Evolutionary conservation across 495 filamentous ascomycete species (phyloP).

Genomic region (Evansstolkia leycettana): DNA sequence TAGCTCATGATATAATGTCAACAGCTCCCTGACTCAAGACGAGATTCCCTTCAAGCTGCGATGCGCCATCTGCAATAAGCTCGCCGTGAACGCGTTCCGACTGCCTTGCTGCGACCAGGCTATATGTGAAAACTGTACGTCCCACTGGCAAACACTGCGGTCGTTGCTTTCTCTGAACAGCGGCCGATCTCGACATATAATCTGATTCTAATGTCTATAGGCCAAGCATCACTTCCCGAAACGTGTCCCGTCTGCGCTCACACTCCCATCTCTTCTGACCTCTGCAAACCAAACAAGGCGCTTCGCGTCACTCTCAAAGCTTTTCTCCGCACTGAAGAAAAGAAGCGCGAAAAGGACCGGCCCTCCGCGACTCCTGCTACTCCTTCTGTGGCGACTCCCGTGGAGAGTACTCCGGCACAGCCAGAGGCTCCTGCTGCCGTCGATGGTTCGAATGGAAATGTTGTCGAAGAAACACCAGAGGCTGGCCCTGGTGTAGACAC

Average conservation of each 20-base stretch:
- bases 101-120: conserved; percentile 91
- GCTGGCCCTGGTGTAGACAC: conserved; percentile 1
- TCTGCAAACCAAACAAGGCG: conserved; percentile 80
- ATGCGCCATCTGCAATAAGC: conserved; percentile 83
- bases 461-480: conserved; percentile 1
- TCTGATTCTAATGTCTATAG: conserved; percentile 33
- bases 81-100: conserved; percentile 83
- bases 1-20: not conserved
- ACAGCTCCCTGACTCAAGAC: conserved; percentile 64
- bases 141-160: no score
- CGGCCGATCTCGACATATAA: not conserved
- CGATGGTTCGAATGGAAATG: conserved; percentile 2
- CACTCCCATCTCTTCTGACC: conserved; percentile 66
- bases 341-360: conserved; percentile 59
- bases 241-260: conserved; percentile 92
- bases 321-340: conserved; percentile 76
- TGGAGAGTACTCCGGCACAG: conserved; percentile 10
- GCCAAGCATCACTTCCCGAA: conserved; percentile 62
- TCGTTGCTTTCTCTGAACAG: no score
- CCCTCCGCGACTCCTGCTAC: conserved; percentile 24
- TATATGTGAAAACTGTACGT: conserved; percentile 83
- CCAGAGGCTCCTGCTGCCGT: conserved; percentile 6
- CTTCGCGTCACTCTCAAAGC: conserved; percentile 80
- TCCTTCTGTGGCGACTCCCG: conserved; percentile 10
- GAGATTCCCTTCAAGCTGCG: conserved; percentile 90